A percentile compares a stretch with the other conserved stretches of the same genome.
phyloP scores from a whole-genome alignment of 1,284 basidiomycete species.

The Bjerkandera adusta region DNA sequence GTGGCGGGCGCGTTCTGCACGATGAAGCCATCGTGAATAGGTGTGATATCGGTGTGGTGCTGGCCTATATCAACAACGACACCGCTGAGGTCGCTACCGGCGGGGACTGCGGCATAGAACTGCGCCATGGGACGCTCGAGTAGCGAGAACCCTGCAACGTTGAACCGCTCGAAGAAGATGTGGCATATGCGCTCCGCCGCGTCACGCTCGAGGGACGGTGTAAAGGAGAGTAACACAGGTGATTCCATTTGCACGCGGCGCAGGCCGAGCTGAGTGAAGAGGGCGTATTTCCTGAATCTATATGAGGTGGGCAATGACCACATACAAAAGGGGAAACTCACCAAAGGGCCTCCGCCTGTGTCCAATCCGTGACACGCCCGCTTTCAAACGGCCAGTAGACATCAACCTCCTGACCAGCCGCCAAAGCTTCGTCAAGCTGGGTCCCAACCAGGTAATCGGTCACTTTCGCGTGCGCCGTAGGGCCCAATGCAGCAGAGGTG shows the following conservation, averaged over 20 bases:
- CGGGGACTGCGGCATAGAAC: constrained; percentile 64
- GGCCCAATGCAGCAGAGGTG: constrained; percentile 40
- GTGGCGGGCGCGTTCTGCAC: constrained; percentile 58
- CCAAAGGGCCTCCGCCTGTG: constrained; percentile 92
- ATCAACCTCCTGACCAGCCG: constrained; percentile 66
- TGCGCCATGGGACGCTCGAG: constrained; percentile 85
- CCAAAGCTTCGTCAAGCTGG: constrained; percentile 77
- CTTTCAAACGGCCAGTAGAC: constrained; percentile 86
- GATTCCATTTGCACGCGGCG: constrained; percentile 87
- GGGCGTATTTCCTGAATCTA: constrained; percentile 86
- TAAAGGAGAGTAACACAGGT: constrained; percentile 76
- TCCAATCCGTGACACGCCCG: constrained; percentile 78
- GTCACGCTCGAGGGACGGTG: constrained; percentile 68
- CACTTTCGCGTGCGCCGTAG: constrained; percentile 46
- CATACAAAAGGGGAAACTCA: constrained; percentile 36
- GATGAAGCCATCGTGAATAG: constrained; percentile 79
- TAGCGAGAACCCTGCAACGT: constrained; percentile 83
- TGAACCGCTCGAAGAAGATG: constrained; percentile 95
- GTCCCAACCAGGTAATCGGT: constrained; percentile 86
- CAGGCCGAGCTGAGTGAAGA: constrained; percentile 76
- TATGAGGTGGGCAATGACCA: constrained; percentile 9
- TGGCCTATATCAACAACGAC: constrained; percentile 86
- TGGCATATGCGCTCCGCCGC: constrained; percentile 79
- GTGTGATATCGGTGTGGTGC: constrained; percentile 73
- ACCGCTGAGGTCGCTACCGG: constrained; percentile 65